Evolutionary conservation across 2,329 filamentous ascomycete species (phyloP).

Genomic region (Thelonectria blattea): DNA sequence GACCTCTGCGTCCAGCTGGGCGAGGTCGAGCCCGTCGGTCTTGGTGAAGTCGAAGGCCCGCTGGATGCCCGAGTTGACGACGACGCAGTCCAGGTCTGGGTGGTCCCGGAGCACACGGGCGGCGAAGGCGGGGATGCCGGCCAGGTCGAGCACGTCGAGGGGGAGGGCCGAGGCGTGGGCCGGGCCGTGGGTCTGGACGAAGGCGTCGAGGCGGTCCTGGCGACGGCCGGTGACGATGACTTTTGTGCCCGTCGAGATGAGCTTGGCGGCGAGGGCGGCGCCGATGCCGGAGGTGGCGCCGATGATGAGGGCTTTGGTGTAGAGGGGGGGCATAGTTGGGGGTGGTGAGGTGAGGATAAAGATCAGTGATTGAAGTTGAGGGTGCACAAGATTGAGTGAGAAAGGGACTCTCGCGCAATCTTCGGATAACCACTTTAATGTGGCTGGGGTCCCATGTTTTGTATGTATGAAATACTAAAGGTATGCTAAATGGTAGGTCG

Average conservation of each 20-base stretch:
- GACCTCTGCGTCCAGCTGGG: slow-evolving; percentile 27
- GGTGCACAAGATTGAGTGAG: too few relatives aligned
- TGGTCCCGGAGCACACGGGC: slow-evolving; percentile 12
- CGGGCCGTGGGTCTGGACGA: slow-evolving; percentile 50
- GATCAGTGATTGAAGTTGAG: not conserved
- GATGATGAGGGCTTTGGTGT: slow-evolving; percentile 49
- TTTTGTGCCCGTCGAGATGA: slow-evolving; percentile 48
- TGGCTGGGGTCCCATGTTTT: too few relatives aligned
- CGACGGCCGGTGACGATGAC: slow-evolving; percentile 56
- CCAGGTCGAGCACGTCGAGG: slow-evolving; percentile 52
- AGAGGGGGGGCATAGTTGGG: slow-evolving; percentile 16
- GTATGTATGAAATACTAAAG: too few relatives aligned
- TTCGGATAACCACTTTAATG: too few relatives aligned
- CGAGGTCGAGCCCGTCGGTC: slow-evolving; percentile 35
- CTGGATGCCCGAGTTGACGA: slow-evolving; percentile 65
- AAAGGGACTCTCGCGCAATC: too few relatives aligned
- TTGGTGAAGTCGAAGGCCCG: slow-evolving; percentile 40
- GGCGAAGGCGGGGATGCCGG: slow-evolving; percentile 37
- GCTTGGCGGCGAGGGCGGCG: slow-evolving; percentile 39
- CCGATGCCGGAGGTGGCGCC: slow-evolving; percentile 36
- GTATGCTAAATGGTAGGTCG: too few relatives aligned
- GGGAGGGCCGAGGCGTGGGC: slow-evolving; percentile 43
- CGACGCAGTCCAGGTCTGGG: slow-evolving; percentile 49
- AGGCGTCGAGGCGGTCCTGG: slow-evolving; percentile 53
- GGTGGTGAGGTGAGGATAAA: not conserved